Evolutionary conservation across 2,329 filamentous ascomycete species (phyloP).

Genomic region (Coniochaeta sp.): DNA sequence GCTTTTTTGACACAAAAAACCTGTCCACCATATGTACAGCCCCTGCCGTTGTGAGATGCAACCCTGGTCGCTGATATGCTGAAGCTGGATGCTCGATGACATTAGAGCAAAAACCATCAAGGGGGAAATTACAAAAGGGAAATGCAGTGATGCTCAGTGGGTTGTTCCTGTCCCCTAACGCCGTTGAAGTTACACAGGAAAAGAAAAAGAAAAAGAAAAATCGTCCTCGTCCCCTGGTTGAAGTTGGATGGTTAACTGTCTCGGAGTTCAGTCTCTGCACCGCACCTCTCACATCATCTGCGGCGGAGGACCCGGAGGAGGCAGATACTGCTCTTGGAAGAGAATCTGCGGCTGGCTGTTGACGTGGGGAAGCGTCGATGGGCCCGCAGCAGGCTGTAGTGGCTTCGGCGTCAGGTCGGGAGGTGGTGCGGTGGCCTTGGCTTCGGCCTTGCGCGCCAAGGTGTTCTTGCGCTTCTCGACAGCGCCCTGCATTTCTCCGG

Average conservation of each 20-base stretch:
- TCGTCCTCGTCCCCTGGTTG: neutral
- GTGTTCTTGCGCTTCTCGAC: slow-evolving; percentile 54
- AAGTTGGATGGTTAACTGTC: too few species aligned
- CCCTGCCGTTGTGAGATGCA: neutral
- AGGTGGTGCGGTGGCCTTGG: slow-evolving; percentile 3
- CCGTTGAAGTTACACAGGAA: neutral
- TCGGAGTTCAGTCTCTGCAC: too few species aligned
- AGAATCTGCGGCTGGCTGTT: neutral
- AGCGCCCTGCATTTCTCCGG: slow-evolving; percentile 52
- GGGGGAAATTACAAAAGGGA: neutral
- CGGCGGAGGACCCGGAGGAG: neutral
- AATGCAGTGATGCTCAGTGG: neutral
- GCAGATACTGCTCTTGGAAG: neutral
- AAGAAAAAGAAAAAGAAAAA: neutral
- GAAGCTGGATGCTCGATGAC: neutral
- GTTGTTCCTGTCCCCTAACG: neutral
- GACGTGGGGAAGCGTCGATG: neutral
- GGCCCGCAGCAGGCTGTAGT: neutral
- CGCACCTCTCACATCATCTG: neutral
- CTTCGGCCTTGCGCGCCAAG: slow-evolving; percentile 26
- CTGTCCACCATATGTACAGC: neutral
- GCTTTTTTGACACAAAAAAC: neutral
- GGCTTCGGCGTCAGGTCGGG: slow-evolving; percentile 1
- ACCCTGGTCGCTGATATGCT: neutral
- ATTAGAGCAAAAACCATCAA: neutral